Percentiles rank a stretch among this genome's conserved stretches.
Conservation (phyloP, 106 monocot species). For the Acorus calamus region DNA sequence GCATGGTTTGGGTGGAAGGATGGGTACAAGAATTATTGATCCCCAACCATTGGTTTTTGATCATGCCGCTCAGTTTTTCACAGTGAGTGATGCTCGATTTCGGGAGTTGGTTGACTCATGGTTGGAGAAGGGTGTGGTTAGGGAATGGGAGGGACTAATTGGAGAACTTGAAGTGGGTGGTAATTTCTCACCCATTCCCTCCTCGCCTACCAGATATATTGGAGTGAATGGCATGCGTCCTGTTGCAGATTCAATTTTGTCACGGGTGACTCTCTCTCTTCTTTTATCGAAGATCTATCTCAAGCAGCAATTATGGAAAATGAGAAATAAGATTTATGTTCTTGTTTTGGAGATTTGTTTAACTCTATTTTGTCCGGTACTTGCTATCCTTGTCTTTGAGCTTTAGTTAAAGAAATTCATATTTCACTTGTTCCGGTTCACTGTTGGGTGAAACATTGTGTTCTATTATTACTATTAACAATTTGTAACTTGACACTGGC, state of each 20-base stretch:
- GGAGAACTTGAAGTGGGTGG: slow-evolving; percentile 65
- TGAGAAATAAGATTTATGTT: no score
- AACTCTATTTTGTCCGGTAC: no score
- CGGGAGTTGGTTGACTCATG: slow-evolving; percentile 63
- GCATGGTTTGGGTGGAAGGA: slow-evolving; percentile 90
- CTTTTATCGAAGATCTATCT: neutral
- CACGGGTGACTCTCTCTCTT: slow-evolving; percentile 14
- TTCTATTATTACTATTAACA: no score
- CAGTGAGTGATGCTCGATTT: slow-evolving; percentile 60
- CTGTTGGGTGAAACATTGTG: no score
- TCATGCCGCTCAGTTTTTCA: slow-evolving; percentile 95
- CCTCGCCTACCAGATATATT: slow-evolving; percentile 44
- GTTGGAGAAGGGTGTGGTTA: slow-evolving; percentile 52
- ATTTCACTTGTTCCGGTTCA: no score
- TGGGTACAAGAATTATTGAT: slow-evolving; percentile 66
- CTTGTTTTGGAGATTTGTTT: no score
- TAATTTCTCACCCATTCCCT: slow-evolving; percentile 37
- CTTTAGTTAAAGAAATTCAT: no score
- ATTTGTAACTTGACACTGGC: no score
- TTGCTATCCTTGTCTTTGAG: no score
- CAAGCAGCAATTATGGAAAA: no score
- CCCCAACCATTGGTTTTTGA: slow-evolving; percentile 57
- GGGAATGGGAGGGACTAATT: slow-evolving; percentile 70
- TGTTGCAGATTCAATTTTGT: slow-evolving; percentile 70
- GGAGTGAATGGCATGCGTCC: slow-evolving; percentile 75